These are phyloP conservation scores for Xylaria sp. DNA, from an alignment of 2,329 filamentous ascomycete genomes.

Conservation along the genomic window DNA sequence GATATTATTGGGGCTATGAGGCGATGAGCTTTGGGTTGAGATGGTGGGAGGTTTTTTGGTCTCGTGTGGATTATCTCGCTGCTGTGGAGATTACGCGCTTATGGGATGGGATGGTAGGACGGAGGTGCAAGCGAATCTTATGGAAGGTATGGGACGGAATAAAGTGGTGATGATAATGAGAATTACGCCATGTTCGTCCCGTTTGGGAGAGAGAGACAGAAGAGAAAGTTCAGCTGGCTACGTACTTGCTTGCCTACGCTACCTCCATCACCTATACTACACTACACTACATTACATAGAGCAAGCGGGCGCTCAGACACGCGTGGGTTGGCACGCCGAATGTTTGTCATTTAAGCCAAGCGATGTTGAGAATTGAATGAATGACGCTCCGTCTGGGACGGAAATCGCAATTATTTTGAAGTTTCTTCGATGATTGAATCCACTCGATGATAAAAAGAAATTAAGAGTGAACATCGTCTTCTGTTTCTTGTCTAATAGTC, in stretches of 20 bases:
- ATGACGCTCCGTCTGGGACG: not conserved
- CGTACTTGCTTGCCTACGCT: not conserved
- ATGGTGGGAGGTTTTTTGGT: not conserved
- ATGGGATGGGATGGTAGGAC: not conserved
- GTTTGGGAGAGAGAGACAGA: not conserved
- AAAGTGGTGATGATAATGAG: not conserved
- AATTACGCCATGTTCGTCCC: not conserved
- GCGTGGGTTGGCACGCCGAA: not conserved
- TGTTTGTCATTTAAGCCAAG: not conserved
- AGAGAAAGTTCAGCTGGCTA: not conserved
- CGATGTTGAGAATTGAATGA: not conserved
- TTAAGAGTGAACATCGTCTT: not conserved
- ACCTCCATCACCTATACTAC: not conserved
- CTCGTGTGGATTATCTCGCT: not conserved
- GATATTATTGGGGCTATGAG: conserved; percentile 80
- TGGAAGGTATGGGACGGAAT: not conserved
- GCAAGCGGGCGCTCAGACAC: conserved; percentile 11
- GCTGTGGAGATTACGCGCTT: not conserved
- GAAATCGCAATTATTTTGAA: not conserved
- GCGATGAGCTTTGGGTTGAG: conserved; percentile 28
- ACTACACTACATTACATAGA: not conserved
- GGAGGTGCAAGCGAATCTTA: not conserved
- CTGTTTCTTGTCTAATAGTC: not conserved
- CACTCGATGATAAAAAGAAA: not conserved
- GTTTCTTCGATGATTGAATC: too few species aligned